Evolutionary conservation across 331 rosid genomes (phyloP).

Genomic region (Acacia pycnantha): DNA sequence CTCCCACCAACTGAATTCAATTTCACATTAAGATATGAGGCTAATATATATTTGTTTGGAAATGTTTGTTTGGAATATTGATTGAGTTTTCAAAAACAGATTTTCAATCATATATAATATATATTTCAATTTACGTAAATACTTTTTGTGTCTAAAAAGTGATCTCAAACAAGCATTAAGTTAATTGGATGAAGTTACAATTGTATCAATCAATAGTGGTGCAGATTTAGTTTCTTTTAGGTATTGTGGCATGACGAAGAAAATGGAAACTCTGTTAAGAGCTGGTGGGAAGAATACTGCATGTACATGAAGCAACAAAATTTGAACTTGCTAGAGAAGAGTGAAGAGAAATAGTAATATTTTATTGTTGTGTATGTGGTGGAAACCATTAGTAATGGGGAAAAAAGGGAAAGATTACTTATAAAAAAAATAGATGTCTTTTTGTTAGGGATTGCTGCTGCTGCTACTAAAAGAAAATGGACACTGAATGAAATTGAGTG

Average conservation of each 20-base stretch:
- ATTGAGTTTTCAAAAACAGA: no score
- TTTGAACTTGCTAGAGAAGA: constrained; percentile 25
- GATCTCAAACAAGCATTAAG: neutral
- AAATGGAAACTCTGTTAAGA: neutral
- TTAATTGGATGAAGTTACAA: neutral
- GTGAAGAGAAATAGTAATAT: constrained; percentile 2
- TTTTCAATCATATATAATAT: no score
- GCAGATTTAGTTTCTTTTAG: neutral
- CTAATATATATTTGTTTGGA: no score
- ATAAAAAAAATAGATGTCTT: constrained; percentile 36
- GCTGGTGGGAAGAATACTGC: neutral
- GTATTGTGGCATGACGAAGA: neutral
- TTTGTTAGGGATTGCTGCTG: constrained; percentile 33
- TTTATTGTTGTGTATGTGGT: constrained; percentile 18
- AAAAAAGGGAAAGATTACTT: neutral
- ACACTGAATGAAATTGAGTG: constrained; percentile 71
- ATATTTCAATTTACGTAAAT: no score
- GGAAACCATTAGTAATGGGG: constrained; percentile 15
- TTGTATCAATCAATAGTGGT: neutral
- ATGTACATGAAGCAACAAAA: constrained; percentile 14
- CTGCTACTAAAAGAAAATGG: constrained; percentile 18
- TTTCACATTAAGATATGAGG: neutral
- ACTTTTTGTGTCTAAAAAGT: accelerated
- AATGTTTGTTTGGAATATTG: no score
- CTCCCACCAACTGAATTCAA: neutral